Evolutionary conservation across 805 yeast genomes (phyloP).

Genomic region (Metschnikowia arizonensis): DNA sequence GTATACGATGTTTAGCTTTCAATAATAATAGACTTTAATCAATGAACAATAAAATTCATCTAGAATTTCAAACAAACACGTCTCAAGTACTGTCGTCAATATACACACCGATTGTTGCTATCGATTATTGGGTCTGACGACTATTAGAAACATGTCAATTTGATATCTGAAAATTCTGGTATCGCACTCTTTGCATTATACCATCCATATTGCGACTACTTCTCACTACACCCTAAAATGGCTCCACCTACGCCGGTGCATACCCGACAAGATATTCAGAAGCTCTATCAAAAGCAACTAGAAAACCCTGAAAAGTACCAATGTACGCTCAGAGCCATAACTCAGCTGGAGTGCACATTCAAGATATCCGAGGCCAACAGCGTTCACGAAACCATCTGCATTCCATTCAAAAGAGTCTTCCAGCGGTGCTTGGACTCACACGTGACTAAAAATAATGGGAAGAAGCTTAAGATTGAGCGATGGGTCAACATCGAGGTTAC

Average conservation of each 20-base stretch:
- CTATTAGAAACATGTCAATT: background rate
- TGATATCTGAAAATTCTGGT: background rate
- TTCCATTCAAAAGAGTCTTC: slow-evolving; percentile 41
- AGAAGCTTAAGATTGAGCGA: slow-evolving; percentile 22
- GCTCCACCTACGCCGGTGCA: slow-evolving; percentile 45
- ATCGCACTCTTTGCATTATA: slow-evolving; percentile 1
- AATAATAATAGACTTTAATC: too few relatives aligned
- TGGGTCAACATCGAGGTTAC: slow-evolving; percentile 42
- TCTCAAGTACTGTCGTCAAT: too few relatives aligned
- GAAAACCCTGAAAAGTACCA: slow-evolving; percentile 28
- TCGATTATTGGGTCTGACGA: too few relatives aligned
- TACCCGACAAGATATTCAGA: slow-evolving; percentile 26
- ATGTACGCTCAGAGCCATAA: slow-evolving; percentile 32
- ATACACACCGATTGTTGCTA: too few relatives aligned
- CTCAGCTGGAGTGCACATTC: slow-evolving; percentile 43
- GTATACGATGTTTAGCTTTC: too few relatives aligned
- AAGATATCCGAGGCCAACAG: slow-evolving; percentile 21
- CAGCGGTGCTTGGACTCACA: slow-evolving; percentile 35
- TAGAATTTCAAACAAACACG: background rate
- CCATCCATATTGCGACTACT: background rate
- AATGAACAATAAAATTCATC: background rate
- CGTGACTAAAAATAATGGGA: slow-evolving; percentile 22
- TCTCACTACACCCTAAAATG: slow-evolving; percentile 21
- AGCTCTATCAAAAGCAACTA: slow-evolving; percentile 25
- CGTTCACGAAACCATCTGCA: slow-evolving; percentile 37